A percentile compares a stretch with the other conserved stretches of the same genome.
These are phyloP conservation scores for Tolypocladium album DNA, from an alignment of 2,329 filamentous ascomycete genomes.

Conservation along the genomic window DNA sequence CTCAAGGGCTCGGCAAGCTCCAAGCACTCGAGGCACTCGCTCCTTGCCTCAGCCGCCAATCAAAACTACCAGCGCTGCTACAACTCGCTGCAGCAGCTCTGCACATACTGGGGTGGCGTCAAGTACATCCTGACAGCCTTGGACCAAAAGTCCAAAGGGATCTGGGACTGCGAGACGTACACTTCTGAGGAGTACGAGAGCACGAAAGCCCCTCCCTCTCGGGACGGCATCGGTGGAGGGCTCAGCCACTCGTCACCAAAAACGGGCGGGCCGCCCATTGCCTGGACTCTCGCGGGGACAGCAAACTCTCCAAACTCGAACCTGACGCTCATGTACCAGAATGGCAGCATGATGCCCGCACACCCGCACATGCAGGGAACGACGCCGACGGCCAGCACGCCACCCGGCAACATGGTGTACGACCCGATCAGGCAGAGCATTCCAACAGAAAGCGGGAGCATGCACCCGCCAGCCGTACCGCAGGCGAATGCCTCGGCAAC, in stretches of 20 bases:
- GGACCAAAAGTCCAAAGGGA: constrained; percentile 79
- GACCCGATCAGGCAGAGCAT: constrained; percentile 48
- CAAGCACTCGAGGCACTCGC: constrained; percentile 53
- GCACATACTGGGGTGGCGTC: constrained; percentile 77
- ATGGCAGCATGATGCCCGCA: constrained; percentile 3
- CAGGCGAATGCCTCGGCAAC: constrained; percentile 38
- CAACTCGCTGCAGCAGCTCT: constrained; percentile 69
- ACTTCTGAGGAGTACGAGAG: constrained; percentile 69
- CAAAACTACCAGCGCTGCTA: constrained; percentile 85
- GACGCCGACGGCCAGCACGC: constrained; percentile 29
- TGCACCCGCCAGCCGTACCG: constrained; percentile 38
- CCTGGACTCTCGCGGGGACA: constrained; percentile 80
- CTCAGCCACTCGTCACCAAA: constrained; percentile 40
- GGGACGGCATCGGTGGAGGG: constrained; percentile 22
- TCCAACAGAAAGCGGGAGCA: constrained; percentile 31
- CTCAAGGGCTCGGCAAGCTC: constrained; percentile 11
- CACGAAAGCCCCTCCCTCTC: constrained; percentile 40
- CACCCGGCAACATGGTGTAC: constrained; percentile 48
- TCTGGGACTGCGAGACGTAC: constrained; percentile 63
- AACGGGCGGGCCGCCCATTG: constrained; percentile 42
- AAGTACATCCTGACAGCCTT: constrained; percentile 80
- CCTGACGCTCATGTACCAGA: constrained; percentile 70
- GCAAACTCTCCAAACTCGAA: constrained; percentile 80
- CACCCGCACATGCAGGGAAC: background rate
- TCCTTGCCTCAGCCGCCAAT: constrained; percentile 71